Conservation (phyloP, 345 rosid genomes). For the Schrenkiella parvula region DNA sequence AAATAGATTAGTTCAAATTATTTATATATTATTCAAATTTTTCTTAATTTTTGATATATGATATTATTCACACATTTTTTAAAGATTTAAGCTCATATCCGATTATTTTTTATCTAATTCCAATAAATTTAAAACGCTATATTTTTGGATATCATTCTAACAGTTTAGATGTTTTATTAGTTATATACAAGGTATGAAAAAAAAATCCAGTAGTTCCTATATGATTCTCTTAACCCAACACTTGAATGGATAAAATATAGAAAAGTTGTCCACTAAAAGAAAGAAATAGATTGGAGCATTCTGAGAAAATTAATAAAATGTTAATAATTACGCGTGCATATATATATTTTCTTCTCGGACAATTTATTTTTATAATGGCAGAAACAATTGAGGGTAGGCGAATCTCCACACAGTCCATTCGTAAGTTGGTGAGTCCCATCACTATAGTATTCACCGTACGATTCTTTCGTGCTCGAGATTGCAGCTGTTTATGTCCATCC, state of each 20-base stretch:
- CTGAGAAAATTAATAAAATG: background rate
- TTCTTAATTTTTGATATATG: too few relatives aligned
- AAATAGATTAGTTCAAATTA: too few relatives aligned
- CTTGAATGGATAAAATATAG: background rate
- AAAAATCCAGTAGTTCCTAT: too few relatives aligned
- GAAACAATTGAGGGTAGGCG: conserved; percentile 14
- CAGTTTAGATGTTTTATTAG: background rate
- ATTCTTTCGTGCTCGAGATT: conserved; percentile 1
- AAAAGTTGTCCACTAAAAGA: background rate
- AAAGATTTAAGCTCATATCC: too few relatives aligned
- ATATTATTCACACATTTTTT: too few relatives aligned
- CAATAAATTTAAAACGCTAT: background rate
- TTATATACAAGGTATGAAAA: too few relatives aligned
- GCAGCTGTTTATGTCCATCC: conserved; percentile 1
- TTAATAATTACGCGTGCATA: conserved; percentile 27
- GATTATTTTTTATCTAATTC: too few relatives aligned
- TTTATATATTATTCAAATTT: too few relatives aligned
- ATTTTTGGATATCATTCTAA: background rate
- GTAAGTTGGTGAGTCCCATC: background rate
- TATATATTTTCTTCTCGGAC: background rate
- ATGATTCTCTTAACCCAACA: background rate
- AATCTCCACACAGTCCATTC: conserved; percentile 21
- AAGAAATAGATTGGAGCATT: background rate
- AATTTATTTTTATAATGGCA: background rate
- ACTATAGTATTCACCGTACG: background rate